A percentile compares a stretch with the other conserved stretches of the same genome.
These are phyloP conservation scores for Huntiella decipiens DNA, from an alignment of 2,329 filamentous ascomycete genomes.

Conservation along the genomic window DNA sequence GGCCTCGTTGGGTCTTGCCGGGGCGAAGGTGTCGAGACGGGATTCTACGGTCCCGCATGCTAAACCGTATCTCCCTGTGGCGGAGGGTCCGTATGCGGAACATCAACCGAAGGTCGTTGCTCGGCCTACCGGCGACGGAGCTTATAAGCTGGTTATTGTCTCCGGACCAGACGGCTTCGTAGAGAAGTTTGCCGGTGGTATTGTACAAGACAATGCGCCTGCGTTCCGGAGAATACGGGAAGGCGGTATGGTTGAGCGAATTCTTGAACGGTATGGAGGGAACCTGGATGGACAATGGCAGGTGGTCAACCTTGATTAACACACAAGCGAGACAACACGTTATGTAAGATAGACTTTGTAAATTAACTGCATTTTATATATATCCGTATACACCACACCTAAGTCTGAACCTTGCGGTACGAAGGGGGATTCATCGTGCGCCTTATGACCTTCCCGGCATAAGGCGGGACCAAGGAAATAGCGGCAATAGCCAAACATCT, in stretches of 20 bases:
- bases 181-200: conserved; percentile 50
- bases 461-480: conserved; percentile 70
- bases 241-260: conserved; percentile 9
- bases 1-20: conserved; percentile 15
- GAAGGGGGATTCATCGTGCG: conserved; percentile 78
- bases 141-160: conserved; percentile 53
- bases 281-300: conserved; percentile 7
- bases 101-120: conserved; percentile 9
- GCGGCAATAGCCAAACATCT: conserved; percentile 61
- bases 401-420: conserved; percentile 78
- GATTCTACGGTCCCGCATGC: conserved; percentile 14
- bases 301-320: conserved; percentile 10
- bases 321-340: background rate
- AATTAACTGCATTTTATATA: background rate
- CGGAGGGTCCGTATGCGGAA: conserved; percentile 10
- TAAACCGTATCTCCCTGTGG: conserved; percentile 16
- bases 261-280: conserved; percentile 7
- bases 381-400: conserved; percentile 12
- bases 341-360: background rate
- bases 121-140: conserved; percentile 18
- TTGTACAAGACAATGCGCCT: conserved; percentile 8
- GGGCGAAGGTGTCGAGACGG: background rate
- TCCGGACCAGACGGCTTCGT: conserved; percentile 88
- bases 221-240: conserved; percentile 8
- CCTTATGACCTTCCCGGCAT: conserved; percentile 67